phyloP scores from a whole-genome alignment of 2,329 filamentous ascomycete species.

The Xylariaceae sp. region DNA sequence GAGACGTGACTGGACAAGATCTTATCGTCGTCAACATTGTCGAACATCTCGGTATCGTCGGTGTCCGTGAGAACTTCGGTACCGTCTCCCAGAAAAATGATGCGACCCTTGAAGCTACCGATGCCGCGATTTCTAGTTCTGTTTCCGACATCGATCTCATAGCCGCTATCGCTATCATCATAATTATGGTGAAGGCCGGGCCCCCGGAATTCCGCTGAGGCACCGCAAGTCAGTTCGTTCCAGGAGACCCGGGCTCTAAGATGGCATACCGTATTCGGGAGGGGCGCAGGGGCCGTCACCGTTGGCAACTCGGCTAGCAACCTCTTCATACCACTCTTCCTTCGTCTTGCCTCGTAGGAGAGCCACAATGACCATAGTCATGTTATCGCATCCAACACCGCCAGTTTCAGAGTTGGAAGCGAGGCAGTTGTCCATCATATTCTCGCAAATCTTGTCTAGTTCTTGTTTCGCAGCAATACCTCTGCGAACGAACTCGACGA shows the following conservation, averaged over 20 bases:
- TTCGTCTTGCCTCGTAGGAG: constrained; percentile 87
- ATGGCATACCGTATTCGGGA: constrained; percentile 93
- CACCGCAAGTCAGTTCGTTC: constrained; percentile 31
- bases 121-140: constrained; percentile 58
- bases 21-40: constrained; percentile 77
- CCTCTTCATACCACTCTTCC: constrained; percentile 97
- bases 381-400: constrained; percentile 97
- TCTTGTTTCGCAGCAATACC: constrained; percentile 96
- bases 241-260: constrained; percentile 33
- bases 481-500: constrained; percentile 92
- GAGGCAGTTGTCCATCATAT: constrained; percentile 99
- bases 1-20: constrained; percentile 79
- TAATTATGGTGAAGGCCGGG: constrained; percentile 77
- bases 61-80: constrained; percentile 87
- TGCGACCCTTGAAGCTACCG: constrained; percentile 71
- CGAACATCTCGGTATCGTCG: constrained; percentile 90
- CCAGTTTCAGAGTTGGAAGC: constrained; percentile 97
- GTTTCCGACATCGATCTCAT: constrained; percentile 68
- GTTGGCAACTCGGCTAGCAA: constrained; percentile 88
- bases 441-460: constrained; percentile 92
- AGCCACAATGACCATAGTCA: constrained; percentile 93
- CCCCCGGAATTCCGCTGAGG: constrained; percentile 75
- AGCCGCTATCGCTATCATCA: constrained; percentile 72
- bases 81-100: constrained; percentile 93
- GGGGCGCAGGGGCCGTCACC: constrained; percentile 97